phyloP scores from a whole-genome alignment of 73 alveolate species.

The Paramecium primaurelia region DNA sequence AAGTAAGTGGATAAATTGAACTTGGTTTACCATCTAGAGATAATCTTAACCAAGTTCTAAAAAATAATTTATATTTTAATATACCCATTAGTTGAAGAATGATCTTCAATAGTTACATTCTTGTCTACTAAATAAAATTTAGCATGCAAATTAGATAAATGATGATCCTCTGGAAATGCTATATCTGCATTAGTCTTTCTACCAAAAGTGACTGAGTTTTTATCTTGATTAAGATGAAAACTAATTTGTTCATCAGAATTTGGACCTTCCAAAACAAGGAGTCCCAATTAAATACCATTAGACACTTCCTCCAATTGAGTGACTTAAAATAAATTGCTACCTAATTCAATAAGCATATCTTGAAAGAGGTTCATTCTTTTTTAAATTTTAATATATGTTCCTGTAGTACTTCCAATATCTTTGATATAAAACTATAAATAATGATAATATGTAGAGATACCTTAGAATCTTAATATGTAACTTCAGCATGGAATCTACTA shows the following conservation, averaged over 20 bases:
- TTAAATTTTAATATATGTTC: slow-evolving; percentile 74
- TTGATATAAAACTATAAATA: slow-evolving; percentile 46
- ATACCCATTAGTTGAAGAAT: slow-evolving; percentile 46
- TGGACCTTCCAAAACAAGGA: slow-evolving; percentile 17
- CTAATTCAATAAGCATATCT: slow-evolving; percentile 83
- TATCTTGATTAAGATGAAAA: neutral
- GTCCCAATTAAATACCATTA: neutral
- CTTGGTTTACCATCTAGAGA: slow-evolving; percentile 47
- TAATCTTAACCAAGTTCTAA: slow-evolving; percentile 60
- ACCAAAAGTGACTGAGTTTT: slow-evolving; percentile 12
- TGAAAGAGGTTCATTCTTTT: slow-evolving; percentile 61
- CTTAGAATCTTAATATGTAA: neutral
- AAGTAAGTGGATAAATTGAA: neutral
- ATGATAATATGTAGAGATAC: neutral
- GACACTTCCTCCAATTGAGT: neutral
- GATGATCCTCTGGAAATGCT: slow-evolving; percentile 44
- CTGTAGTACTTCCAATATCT: slow-evolving; percentile 87
- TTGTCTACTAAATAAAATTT: slow-evolving; percentile 30
- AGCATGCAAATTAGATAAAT: slow-evolving; percentile 36
- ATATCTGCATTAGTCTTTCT: slow-evolving; percentile 29
- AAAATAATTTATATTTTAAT: neutral
- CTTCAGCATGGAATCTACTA: slow-evolving; percentile 70
- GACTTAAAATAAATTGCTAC: slow-evolving; percentile 73
- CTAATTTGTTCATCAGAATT: neutral
- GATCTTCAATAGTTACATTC: slow-evolving; percentile 1